phyloP scores from a whole-genome alignment of 176 grass and related monocot genomes.

The Phragmites australis region DNA sequence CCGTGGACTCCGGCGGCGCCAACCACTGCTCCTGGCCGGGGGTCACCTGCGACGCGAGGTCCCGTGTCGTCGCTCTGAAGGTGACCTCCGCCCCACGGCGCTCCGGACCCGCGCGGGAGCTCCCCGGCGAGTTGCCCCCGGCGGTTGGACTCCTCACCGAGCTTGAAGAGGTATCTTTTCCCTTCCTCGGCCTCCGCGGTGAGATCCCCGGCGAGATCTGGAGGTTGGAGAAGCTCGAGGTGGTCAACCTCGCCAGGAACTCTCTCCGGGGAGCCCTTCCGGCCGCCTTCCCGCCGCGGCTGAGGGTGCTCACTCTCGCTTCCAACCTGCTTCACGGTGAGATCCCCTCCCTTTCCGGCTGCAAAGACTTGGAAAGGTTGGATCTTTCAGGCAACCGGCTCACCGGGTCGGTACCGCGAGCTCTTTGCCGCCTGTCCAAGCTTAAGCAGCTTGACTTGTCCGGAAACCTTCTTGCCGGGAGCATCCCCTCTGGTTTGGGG shows the following conservation, averaged over 20 bases:
- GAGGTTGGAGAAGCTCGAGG: slow-evolving; percentile 63
- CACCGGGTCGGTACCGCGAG: slow-evolving; percentile 41
- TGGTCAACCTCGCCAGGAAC: slow-evolving; percentile 69
- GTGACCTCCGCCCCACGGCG: slow-evolving; percentile 40
- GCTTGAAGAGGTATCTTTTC: slow-evolving; percentile 60
- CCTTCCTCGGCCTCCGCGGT: slow-evolving; percentile 52
- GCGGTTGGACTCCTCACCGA: slow-evolving; percentile 56
- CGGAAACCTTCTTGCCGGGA: slow-evolving; percentile 45
- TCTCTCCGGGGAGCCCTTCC: slow-evolving; percentile 66
- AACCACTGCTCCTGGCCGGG: slow-evolving; percentile 71
- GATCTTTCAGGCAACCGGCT: slow-evolving; percentile 78
- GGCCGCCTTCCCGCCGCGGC: slow-evolving; percentile 47
- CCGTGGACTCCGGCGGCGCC: background rate
- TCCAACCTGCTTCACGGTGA: slow-evolving; percentile 67
- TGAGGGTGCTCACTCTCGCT: slow-evolving; percentile 58
- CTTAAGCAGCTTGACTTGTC: slow-evolving; percentile 59
- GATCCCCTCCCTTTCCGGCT: slow-evolving; percentile 60
- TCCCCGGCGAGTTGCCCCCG: slow-evolving; percentile 46
- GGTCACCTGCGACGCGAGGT: slow-evolving; percentile 60
- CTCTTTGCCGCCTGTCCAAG: slow-evolving; percentile 41
- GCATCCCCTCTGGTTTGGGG: slow-evolving; percentile 63
- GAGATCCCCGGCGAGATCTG: slow-evolving; percentile 85
- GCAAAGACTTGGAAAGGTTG: slow-evolving; percentile 51
- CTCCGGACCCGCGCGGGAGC: slow-evolving; percentile 1
- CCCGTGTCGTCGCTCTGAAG: slow-evolving; percentile 58